These are phyloP conservation scores for Magnolia kwangsiensis DNA, from an alignment of 164 flowering plant species.

Conservation along the genomic window DNA sequence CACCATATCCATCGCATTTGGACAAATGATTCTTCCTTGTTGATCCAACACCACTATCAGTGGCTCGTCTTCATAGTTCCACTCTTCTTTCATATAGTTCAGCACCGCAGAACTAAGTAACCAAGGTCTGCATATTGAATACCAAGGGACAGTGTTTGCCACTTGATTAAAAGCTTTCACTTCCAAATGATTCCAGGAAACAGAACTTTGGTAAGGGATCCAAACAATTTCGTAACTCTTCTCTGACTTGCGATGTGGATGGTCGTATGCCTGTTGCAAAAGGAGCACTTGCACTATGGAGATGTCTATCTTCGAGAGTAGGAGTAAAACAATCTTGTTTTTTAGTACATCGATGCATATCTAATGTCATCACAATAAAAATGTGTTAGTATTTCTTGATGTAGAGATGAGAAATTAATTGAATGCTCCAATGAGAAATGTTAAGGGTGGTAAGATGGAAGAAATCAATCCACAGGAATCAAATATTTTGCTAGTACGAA, in stretches of 20 bases:
- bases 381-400: not conserved
- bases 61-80: conserved; percentile 51
- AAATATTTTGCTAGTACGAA: not conserved
- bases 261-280: conserved; percentile 39
- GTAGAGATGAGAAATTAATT: not conserved
- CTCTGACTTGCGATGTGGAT: conserved; percentile 23
- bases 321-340: conserved; percentile 54
- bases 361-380: conserved; percentile 28
- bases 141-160: conserved; percentile 64
- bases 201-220: conserved; percentile 55
- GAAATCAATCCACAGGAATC: not conserved
- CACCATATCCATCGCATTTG: conserved; percentile 63
- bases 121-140: conserved; percentile 55
- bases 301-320: conserved; percentile 62
- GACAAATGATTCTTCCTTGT: conserved; percentile 43
- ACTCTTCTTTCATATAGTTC: conserved; percentile 40
- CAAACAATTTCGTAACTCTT: conserved; percentile 53
- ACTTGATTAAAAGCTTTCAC: conserved; percentile 29
- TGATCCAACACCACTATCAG: conserved; percentile 63
- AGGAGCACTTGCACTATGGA: conserved; percentile 42
- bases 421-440: not conserved
- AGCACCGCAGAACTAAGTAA: conserved; percentile 35
- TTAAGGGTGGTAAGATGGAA: not conserved
- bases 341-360: conserved; percentile 41
- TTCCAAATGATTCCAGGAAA: conserved; percentile 46